Conservation (phyloP, 768 basidiomycete genomes). For the Tricholoma hemisulphureum region DNA sequence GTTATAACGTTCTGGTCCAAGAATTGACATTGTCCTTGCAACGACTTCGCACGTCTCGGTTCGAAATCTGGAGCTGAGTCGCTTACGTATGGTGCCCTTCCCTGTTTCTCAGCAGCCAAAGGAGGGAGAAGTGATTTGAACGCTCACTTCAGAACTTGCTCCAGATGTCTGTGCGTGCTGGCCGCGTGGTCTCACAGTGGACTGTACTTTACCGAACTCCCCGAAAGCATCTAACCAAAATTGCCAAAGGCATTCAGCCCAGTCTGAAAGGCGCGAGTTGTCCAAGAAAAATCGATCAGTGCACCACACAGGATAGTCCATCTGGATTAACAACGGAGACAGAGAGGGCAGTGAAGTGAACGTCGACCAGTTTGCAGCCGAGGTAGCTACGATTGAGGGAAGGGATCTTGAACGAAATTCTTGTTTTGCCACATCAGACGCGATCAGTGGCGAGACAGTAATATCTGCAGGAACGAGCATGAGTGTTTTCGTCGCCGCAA, state of each 20-base stretch:
- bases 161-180: conserved; percentile 2
- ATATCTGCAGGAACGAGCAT: conserved; percentile 52
- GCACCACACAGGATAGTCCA: conserved; percentile 57
- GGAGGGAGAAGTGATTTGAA: neutral
- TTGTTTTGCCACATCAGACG: conserved; percentile 15
- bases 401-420: conserved; percentile 9
- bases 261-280: conserved; percentile 48
- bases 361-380: conserved; percentile 21
- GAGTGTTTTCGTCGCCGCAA: conserved; percentile 46
- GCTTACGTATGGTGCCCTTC: conserved; percentile 22
- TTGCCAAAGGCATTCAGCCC: conserved; percentile 69
- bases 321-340: conserved; percentile 45
- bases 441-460: conserved; percentile 22
- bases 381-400: conserved; percentile 21
- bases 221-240: conserved; percentile 57
- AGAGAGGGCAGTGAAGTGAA: conserved; percentile 39
- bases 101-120: neutral
- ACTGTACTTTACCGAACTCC: conserved; percentile 25
- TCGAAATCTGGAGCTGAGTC: conserved; percentile 47
- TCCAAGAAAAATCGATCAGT: conserved; percentile 52
- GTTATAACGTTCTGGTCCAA: conserved; percentile 31
- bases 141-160: conserved; percentile 6
- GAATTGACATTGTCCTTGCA: conserved; percentile 39
- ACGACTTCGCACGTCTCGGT: conserved; percentile 53
- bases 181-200: conserved; percentile 14